Percentiles rank a stretch among this genome's conserved stretches.
Conservation (phyloP, 164 flowering plant species). For the Annona cherimola region DNA sequence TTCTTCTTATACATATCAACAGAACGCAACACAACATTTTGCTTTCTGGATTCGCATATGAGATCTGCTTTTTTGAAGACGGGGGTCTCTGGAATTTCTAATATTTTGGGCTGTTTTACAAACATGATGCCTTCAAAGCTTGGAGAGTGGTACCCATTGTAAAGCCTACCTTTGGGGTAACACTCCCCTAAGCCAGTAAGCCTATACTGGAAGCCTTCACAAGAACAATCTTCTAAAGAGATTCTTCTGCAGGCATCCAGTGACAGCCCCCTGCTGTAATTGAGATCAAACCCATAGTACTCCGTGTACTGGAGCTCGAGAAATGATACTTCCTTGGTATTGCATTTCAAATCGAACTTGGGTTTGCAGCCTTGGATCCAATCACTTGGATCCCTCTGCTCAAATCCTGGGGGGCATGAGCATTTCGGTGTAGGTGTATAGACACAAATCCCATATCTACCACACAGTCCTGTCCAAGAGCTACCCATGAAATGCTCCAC, state of each 20-base stretch:
- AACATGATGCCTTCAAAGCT: slow-evolving; percentile 6
- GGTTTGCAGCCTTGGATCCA: slow-evolving; percentile 23
- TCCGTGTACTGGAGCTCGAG: slow-evolving; percentile 18
- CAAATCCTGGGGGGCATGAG: slow-evolving; percentile 19
- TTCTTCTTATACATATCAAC: background rate
- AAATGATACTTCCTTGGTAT: slow-evolving; percentile 4
- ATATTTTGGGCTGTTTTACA: slow-evolving; percentile 16
- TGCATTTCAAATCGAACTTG: slow-evolving; percentile 5
- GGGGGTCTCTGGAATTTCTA: background rate
- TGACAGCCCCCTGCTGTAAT: background rate
- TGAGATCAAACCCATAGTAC: slow-evolving; percentile 19
- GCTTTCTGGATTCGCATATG: background rate
- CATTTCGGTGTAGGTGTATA: slow-evolving; percentile 14
- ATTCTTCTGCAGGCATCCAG: slow-evolving; percentile 12
- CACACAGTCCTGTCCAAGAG: slow-evolving; percentile 15
- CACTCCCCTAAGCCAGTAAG: slow-evolving; percentile 10
- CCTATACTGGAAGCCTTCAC: slow-evolving; percentile 13
- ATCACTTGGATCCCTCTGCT: slow-evolving; percentile 12
- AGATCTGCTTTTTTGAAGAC: slow-evolving; percentile 1
- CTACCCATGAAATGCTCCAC: slow-evolving; percentile 22
- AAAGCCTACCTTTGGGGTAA: slow-evolving; percentile 9
- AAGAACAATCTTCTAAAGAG: slow-evolving; percentile 15
- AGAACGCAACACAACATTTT: background rate
- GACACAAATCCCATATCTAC: slow-evolving; percentile 22
- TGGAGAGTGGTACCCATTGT: slow-evolving; percentile 10